phyloP scores from a whole-genome alignment of 1,284 basidiomycete genomes.

The Ustilago curta region DNA sequence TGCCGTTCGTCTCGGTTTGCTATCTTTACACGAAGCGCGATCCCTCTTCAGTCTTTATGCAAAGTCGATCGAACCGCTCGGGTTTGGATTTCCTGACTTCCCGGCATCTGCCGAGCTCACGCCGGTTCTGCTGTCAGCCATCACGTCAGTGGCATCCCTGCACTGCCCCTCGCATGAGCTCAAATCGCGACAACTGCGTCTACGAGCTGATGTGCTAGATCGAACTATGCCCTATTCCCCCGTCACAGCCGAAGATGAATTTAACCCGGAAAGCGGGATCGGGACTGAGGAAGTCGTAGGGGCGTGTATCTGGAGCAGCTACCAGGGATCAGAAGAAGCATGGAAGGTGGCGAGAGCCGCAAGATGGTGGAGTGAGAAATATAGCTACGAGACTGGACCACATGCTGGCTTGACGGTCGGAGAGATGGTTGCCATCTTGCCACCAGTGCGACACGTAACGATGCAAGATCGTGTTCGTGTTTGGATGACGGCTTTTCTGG shows the following conservation, averaged over 20 bases:
- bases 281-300: constrained; percentile 43
- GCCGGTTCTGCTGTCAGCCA: constrained; percentile 25
- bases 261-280: constrained; percentile 40
- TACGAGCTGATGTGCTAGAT: constrained; percentile 25
- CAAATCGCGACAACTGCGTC: constrained; percentile 3
- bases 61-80: constrained; percentile 28
- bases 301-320: constrained; percentile 27
- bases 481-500: constrained; percentile 30
- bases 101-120: constrained; percentile 35
- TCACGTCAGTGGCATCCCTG: constrained; percentile 18
- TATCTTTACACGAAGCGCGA: constrained; percentile 23
- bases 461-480: constrained; percentile 38
- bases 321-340: constrained; percentile 22
- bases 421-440: constrained; percentile 46
- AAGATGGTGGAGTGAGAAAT: constrained; percentile 44
- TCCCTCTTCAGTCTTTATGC: constrained; percentile 29
- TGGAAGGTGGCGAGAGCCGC: constrained; percentile 28
- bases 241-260: constrained; percentile 17
- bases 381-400: constrained; percentile 32
- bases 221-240: constrained; percentile 28
- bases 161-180: constrained; percentile 8
- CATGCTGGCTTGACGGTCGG: constrained; percentile 36
- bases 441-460: constrained; percentile 32
- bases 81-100: constrained; percentile 39
- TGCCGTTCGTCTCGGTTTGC: constrained; percentile 30